These are phyloP conservation scores for Aspergillus latus DNA, from an alignment of 2,329 filamentous ascomycete genomes.

Conservation along the genomic window DNA sequence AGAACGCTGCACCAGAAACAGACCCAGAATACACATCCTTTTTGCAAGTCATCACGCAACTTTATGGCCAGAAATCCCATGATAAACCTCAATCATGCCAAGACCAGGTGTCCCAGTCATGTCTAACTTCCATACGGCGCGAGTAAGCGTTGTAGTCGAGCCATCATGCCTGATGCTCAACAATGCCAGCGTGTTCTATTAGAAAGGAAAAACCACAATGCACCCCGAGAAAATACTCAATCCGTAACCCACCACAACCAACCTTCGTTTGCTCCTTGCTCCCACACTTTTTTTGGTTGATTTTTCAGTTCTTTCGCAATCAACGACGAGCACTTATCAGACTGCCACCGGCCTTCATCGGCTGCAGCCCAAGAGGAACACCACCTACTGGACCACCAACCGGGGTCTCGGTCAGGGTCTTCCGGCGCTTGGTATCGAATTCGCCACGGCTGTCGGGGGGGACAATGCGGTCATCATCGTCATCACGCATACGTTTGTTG, in stretches of 20 bases:
- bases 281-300: conserved; percentile 5
- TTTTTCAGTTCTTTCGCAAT: conserved; percentile 13
- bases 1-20: conserved; percentile 19
- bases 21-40: conserved; percentile 18
- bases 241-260: conserved; percentile 6
- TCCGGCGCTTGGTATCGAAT: conserved; percentile 71
- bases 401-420: conserved; percentile 66
- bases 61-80: conserved; percentile 11
- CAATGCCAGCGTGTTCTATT: conserved; percentile 21
- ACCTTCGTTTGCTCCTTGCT: conserved; percentile 15
- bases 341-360: conserved; percentile 43
- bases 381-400: conserved; percentile 49
- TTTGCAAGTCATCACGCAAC: conserved; percentile 11
- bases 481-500: conserved; percentile 63
- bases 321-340: conserved; percentile 43
- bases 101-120: conserved; percentile 6
- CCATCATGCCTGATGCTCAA: background rate
- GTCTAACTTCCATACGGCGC: conserved; percentile 4
- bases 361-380: conserved; percentile 41
- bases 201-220: conserved; percentile 17
- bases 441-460: conserved; percentile 63
- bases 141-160: background rate
- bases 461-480: conserved; percentile 65
- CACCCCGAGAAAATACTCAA: conserved; percentile 16
- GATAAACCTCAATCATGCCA: conserved; percentile 7